Evolutionary conservation across 257 asterid species (phyloP).

Genomic region (Salvia splendens): DNA sequence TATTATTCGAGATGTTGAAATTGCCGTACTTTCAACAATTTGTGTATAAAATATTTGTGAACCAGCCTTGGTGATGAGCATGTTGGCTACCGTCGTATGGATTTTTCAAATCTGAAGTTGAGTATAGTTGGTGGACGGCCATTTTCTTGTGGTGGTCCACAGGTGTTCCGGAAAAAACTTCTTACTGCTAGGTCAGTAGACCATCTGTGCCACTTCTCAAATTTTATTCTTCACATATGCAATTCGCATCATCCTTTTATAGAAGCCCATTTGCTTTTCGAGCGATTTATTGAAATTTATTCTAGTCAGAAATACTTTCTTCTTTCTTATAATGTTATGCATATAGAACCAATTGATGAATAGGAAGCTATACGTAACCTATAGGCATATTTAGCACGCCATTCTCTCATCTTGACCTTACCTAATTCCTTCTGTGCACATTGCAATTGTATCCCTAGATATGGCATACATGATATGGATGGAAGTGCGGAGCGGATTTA

Average conservation of each 20-base stretch:
- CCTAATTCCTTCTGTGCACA: conserved; percentile 21
- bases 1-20: conserved; percentile 12
- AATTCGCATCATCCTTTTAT: conserved; percentile 3
- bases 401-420: conserved; percentile 13
- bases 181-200: conserved; percentile 65
- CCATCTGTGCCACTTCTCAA: conserved; percentile 5
- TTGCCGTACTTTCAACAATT: conserved; percentile 19
- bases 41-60: conserved; percentile 31
- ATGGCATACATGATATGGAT: conserved; percentile 64
- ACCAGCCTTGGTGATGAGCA: conserved; percentile 88
- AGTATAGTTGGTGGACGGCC: conserved; percentile 97
- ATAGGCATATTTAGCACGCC: neutral
- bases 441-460: conserved; percentile 47
- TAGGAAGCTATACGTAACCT: neutral
- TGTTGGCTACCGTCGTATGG: conserved; percentile 75
- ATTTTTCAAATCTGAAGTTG: conserved; percentile 62
- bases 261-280: conserved; percentile 21
- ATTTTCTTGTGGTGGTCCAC: conserved; percentile 82
- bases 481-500: conserved; percentile 70
- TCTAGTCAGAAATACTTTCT: neutral
- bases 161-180: conserved; percentile 59
- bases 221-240: neutral
- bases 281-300: neutral
- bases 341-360: neutral
- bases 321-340: conserved; percentile 1